Evolutionary conservation across 75 land plant genomes (phyloP), one percentile per base, ranked within the genome.

Genomic region (Cupressus sempervirens): DNA sequence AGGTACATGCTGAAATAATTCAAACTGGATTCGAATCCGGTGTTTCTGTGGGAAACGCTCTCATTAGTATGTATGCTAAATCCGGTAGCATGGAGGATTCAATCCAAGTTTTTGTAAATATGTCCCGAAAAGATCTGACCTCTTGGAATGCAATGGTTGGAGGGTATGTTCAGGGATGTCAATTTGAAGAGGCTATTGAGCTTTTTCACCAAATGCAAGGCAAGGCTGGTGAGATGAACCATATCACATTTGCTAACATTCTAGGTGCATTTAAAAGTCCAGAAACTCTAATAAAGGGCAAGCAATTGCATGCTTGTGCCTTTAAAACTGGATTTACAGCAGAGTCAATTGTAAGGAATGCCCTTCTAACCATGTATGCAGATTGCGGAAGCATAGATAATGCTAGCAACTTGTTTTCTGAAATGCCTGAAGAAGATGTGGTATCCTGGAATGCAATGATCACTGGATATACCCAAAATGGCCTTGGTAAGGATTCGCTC

Each of bases 361-460:
- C 96, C 7, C 94, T 94, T 50, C 29, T 93, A 34, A 88, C 87
- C 70, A 86, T 94, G 94, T 94, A 94, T 88, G 89, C 90, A n/a
- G 89, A 91, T 74, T 90, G 92, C 76, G 86, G 89, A 4, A 80
- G 41, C 43, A 48, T 94, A 70, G 70, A 88, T 53, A 86, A 88
- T 32, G 83, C 91, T 40, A 80, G 38, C 54, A 14, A 38, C 35
- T 48, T 91, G 16, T 94, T 94, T 74, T 72, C 87, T 40, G 62
- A 58, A 80, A 89, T 92, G 91, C 23, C 34, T 14, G n/a, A 84
- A 76, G 85, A 82, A 76, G 89, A 91, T 81, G 84, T 89, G 8
- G 90, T 94, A 73, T 89, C 95, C 15, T 92, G 95, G 95, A 92
- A 92, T 87, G 91, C 93, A 43, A 84, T 94, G 10, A 62, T 94